Evolutionary conservation across 106 monocot genomes (phyloP).

Genomic region (Hemerocallis citrina): DNA sequence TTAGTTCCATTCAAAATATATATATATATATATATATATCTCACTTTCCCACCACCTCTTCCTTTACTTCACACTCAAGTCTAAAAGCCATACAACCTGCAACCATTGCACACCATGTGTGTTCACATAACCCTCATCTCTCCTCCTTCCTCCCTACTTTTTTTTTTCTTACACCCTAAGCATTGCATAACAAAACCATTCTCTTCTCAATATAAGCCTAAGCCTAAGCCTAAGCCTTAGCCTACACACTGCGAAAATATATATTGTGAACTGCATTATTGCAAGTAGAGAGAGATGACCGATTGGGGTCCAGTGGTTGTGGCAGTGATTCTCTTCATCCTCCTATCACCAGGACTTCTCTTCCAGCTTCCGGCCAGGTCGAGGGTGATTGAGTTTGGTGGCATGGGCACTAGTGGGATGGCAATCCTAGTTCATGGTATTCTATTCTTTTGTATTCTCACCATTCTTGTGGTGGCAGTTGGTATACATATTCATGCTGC

Average conservation of each 20-base stretch:
- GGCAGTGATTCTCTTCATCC: slow-evolving; percentile 15
- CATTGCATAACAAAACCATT: slow-evolving; percentile 3
- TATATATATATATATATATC: background rate
- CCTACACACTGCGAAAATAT: background rate
- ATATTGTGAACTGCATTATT: background rate
- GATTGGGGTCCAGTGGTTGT: slow-evolving; percentile 22
- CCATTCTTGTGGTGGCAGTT: slow-evolving; percentile 16
- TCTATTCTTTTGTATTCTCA: slow-evolving; percentile 23
- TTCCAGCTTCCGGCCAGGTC: slow-evolving; percentile 19
- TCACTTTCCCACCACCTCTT: background rate
- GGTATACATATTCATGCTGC: slow-evolving; percentile 23
- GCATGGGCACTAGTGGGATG: slow-evolving; percentile 17
- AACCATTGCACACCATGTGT: background rate
- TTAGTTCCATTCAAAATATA: no score
- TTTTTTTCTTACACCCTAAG: slow-evolving; percentile 16
- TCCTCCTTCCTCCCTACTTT: background rate
- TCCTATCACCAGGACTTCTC: slow-evolving; percentile 17
- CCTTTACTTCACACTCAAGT: slow-evolving; percentile 2
- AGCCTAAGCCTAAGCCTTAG: background rate
- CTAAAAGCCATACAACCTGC: no score
- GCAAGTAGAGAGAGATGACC: background rate
- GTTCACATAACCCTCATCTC: background rate
- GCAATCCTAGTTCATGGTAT: slow-evolving; percentile 18
- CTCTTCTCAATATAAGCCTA: background rate
- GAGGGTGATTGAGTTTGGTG: slow-evolving; percentile 26